A percentile compares a stretch with the other conserved stretches of the same genome.
phyloP scores from a whole-genome alignment of 352 stramenopile species.

The Pythium volutum region DNA sequence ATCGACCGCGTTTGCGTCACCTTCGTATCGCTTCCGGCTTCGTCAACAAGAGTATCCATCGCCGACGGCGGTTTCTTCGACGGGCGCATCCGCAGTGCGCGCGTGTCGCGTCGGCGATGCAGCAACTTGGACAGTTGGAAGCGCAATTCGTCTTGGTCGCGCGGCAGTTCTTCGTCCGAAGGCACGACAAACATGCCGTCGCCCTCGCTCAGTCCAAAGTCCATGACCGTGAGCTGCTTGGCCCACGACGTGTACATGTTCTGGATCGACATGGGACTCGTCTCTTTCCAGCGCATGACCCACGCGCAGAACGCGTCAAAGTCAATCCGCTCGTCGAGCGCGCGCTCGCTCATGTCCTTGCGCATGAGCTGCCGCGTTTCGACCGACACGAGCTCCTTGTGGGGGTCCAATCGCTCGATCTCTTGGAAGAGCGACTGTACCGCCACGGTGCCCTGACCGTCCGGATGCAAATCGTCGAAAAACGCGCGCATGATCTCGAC shows the following conservation, averaged over 20 bases:
- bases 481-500: conserved; percentile 78
- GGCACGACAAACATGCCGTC: conserved; percentile 69
- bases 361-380: conserved; percentile 46
- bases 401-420: conserved; percentile 63
- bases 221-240: conserved; percentile 57
- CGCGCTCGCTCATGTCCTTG: conserved; percentile 32
- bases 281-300: conserved; percentile 80
- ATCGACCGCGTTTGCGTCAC: neutral
- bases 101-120: neutral
- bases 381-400: conserved; percentile 36
- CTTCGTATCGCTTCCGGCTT: too few species aligned
- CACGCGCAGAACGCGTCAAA: conserved; percentile 71
- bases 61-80: conserved; percentile 19
- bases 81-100: conserved; percentile 1
- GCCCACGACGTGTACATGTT: conserved; percentile 81
- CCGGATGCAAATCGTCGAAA: conserved; percentile 64
- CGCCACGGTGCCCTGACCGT: conserved; percentile 48
- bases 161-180: conserved; percentile 36
- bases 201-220: conserved; percentile 69
- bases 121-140: conserved; percentile 22
- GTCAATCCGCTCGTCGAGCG: conserved; percentile 41
- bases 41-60: neutral
- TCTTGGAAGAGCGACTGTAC: conserved; percentile 50
- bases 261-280: conserved; percentile 57
- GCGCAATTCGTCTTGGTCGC: conserved; percentile 14